A percentile compares a stretch with the other conserved stretches of the same genome.
Evolutionary conservation across 192 early-diverging fungal genomes (phyloP).

Genomic region (Mortierella antarctica): DNA sequence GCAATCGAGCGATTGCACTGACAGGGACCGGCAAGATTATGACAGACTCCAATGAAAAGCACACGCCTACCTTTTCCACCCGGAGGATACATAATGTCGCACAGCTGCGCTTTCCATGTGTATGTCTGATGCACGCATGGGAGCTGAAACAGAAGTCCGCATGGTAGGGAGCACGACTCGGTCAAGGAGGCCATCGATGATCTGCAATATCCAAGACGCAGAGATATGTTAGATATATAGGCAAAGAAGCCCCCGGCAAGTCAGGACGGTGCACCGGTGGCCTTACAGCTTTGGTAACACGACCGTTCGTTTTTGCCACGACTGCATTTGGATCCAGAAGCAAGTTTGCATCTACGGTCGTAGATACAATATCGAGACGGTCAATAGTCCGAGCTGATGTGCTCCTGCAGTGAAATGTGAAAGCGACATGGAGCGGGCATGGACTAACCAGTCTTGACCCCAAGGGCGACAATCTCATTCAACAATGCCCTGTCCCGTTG

Average conservation of each 20-base stretch:
- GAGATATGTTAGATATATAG: not conserved
- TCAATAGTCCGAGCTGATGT: too few species aligned
- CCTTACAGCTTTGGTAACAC: constrained; percentile 18
- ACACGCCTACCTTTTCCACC: constrained; percentile 20
- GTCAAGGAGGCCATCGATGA: constrained; percentile 38
- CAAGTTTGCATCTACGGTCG: constrained; percentile 19
- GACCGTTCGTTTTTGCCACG: constrained; percentile 32
- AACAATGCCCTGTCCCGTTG: constrained; percentile 20
- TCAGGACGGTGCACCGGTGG: not conserved
- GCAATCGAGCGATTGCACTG: not conserved
- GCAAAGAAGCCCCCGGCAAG: not conserved
- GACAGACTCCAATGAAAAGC: not conserved
- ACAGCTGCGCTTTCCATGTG: not conserved
- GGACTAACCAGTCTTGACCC: constrained; percentile 43
- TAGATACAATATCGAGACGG: too few species aligned
- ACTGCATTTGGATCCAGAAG: constrained; percentile 37
- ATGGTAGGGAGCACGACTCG: constrained; percentile 26
- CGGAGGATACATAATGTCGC: constrained; percentile 1
- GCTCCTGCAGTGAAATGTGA: too few species aligned
- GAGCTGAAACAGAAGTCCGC: constrained; percentile 6
- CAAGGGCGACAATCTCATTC: constrained; percentile 23
- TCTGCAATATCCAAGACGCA: not conserved
- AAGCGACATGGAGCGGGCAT: not conserved
- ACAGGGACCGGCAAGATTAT: not conserved
- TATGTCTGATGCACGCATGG: constrained; percentile 20